Evolutionary conservation across 2,329 filamentous ascomycete genomes (phyloP).

Genomic region (Venturiaceae sp.): DNA sequence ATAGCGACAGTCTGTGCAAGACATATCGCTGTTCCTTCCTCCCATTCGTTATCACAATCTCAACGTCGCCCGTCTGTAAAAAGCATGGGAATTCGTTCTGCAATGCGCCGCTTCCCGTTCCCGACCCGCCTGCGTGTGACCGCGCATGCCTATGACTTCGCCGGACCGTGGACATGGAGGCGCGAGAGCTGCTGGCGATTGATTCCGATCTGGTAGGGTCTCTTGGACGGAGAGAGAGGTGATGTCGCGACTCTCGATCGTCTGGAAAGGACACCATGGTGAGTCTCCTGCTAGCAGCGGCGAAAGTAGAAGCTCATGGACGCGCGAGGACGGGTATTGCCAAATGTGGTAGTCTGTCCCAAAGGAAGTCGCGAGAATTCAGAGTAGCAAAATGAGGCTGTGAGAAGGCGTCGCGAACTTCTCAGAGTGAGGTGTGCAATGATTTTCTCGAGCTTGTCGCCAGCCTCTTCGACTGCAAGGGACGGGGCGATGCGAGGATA

Average conservation of each 20-base stretch:
- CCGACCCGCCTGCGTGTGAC: slow-evolving; percentile 61
- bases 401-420: background rate
- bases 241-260: background rate
- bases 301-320: background rate
- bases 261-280: background rate
- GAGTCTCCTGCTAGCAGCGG: background rate
- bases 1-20: slow-evolving; percentile 76
- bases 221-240: slow-evolving; percentile 49
- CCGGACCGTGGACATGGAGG: slow-evolving; percentile 4
- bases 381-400: background rate
- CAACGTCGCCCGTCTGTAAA: slow-evolving; percentile 82
- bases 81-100: slow-evolving; percentile 93
- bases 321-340: background rate
- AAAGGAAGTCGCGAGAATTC: background rate
- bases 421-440: background rate
- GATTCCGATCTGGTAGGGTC: slow-evolving; percentile 41
- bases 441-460: background rate
- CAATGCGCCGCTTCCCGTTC: slow-evolving; percentile 44
- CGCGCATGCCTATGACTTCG: slow-evolving; percentile 29
- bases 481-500: background rate
- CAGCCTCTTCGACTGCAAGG: background rate
- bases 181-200: slow-evolving; percentile 6
- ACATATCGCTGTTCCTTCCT: slow-evolving; percentile 74
- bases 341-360: background rate
- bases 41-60: slow-evolving; percentile 65